These are phyloP conservation scores for Nidularia pulvinata DNA, from an alignment of 768 basidiomycete species.

Conservation along the genomic window DNA sequence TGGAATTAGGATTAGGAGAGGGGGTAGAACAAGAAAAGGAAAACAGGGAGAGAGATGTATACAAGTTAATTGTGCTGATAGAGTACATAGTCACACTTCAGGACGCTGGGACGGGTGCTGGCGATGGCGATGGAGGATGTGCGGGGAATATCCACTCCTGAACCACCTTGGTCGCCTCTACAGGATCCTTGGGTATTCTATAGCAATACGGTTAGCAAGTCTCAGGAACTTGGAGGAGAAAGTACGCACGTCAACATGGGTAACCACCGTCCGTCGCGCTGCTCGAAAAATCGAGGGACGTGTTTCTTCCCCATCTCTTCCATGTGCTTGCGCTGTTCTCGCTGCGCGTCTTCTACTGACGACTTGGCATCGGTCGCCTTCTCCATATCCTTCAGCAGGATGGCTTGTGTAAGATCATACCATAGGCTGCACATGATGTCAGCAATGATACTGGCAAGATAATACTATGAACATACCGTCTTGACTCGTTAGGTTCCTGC, in stretches of 20 bases:
- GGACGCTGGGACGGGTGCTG: too few relatives aligned
- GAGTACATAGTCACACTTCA: too few relatives aligned
- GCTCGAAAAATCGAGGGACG: slow-evolving; percentile 81
- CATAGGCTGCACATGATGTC: slow-evolving; percentile 56
- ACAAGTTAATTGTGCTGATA: too few relatives aligned
- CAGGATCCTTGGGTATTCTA: slow-evolving; percentile 73
- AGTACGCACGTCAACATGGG: slow-evolving; percentile 74
- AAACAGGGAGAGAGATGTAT: slow-evolving; percentile 1
- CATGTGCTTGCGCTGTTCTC: slow-evolving; percentile 72
- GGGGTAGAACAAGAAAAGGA: slow-evolving; percentile 11
- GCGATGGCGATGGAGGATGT: slow-evolving; percentile 3
- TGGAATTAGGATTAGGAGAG: too few relatives aligned
- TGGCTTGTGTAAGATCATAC: slow-evolving; percentile 83
- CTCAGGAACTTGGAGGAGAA: not conserved
- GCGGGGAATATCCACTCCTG: slow-evolving; percentile 78
- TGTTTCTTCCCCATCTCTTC: slow-evolving; percentile 75
- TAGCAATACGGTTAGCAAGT: slow-evolving; percentile 4
- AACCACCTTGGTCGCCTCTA: slow-evolving; percentile 64
- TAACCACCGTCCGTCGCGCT: slow-evolving; percentile 75
- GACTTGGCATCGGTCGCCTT: slow-evolving; percentile 90
- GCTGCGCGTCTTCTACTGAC: slow-evolving; percentile 88
- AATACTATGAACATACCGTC: slow-evolving; percentile 48
- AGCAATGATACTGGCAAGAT: not conserved
- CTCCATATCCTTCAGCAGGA: slow-evolving; percentile 89
- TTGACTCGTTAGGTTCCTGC: slow-evolving; percentile 91